These are phyloP conservation scores for Aureobasidium sp. DNA, from an alignment of 2,329 filamentous ascomycete species.

Conservation along the genomic window DNA sequence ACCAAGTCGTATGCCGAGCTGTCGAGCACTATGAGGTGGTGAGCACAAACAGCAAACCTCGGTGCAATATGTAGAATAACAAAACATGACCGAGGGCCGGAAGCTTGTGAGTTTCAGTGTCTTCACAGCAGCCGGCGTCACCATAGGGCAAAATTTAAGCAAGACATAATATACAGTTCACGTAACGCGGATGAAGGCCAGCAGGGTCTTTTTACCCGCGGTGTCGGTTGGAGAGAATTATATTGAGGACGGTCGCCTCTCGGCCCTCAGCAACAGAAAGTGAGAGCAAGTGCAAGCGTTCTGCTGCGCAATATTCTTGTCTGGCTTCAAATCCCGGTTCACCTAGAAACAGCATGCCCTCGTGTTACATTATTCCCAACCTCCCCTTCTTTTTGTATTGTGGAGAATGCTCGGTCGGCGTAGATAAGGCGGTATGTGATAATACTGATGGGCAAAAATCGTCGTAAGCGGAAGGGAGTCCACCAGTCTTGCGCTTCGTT, in stretches of 20 bases:
- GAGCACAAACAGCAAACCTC: background rate
- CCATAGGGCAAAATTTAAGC: background rate
- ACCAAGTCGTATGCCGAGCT: background rate
- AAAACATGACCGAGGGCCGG: background rate
- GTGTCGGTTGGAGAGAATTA: background rate
- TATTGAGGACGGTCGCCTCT: background rate
- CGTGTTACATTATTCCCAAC: background rate
- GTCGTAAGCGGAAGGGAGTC: background rate
- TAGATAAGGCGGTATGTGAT: constrained; percentile 8
- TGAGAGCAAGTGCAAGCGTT: background rate
- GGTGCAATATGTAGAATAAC: constrained; percentile 5
- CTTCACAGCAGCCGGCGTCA: background rate
- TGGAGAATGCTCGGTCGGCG: background rate
- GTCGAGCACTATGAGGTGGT: background rate
- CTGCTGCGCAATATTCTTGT: background rate
- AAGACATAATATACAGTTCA: background rate
- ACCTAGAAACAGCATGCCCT: background rate
- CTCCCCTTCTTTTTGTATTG: background rate
- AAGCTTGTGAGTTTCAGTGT: background rate
- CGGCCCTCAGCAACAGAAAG: background rate
- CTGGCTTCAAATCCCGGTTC: background rate
- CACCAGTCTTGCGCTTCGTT: background rate
- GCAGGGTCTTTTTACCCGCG: background rate
- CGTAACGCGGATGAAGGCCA: background rate
- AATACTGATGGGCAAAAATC: background rate